Evolutionary conservation across 257 asterid species (phyloP), one percentile per base, ranked within the genome.

Genomic region (Cordia subcordata): DNA sequence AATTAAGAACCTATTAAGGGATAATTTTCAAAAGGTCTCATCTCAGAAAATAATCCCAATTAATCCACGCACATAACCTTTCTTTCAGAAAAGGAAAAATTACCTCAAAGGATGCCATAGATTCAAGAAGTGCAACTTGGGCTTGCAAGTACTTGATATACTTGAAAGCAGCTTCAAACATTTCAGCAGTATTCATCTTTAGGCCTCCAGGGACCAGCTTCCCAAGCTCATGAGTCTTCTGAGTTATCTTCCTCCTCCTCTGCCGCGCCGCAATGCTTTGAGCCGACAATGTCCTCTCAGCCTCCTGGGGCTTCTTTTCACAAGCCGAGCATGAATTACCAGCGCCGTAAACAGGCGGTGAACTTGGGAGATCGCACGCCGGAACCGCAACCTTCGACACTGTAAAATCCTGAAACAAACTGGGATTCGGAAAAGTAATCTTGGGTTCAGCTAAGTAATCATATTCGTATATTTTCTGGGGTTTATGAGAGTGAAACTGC

Each of bases 111-210:
- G 87, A 71, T 13, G 59, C 71, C 57, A 72, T 52, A 42, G 57
- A 66, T 47, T 73, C 76, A 15, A 91, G 86, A 69, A 87, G 18
- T 11, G 80, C 77, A 61, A 81, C 77, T 66, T 88, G 96, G 3
- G 98, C 89, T 64, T 87, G 86, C 84, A 91, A 65, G 71, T 60
- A 87, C 46, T 80, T 91, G 70, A 91, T 74, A 35, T 91, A 85
- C 52, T 85, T 85, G 49, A 55, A 83, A 45, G 96, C 95, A 53
- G 96, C 77, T 42, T 82, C 81, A 53, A 91, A 73, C 96, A 91
- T 91, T 55, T 91, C 96, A 14, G 98, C 95, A 61, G 95, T 88
- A 71, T 88, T 91, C 98, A 91, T 82, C 45, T 81, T 91, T 18
- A 68, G 84, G 8, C 88, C 98, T 11, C 98, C 96, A 0, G 98